Conservation (phyloP, 2,329 filamentous ascomycete genomes). For the Monilinia laxa region DNA sequence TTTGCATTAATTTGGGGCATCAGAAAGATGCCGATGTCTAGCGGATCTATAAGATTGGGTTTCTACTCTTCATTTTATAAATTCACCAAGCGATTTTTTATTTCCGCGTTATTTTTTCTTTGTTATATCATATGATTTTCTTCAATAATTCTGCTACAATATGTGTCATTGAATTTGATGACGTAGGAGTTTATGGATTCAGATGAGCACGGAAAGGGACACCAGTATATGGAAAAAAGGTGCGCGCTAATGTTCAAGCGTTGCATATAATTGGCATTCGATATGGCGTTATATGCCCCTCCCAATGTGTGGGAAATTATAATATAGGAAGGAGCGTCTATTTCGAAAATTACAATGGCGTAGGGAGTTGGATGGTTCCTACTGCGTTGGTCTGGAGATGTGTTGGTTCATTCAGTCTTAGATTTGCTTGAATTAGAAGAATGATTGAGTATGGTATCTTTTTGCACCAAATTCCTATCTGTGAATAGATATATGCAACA, state of each 20-base stretch:
- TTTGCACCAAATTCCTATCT: background rate
- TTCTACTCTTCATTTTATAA: background rate
- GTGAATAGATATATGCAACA: background rate
- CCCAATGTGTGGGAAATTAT: slow-evolving; percentile 4
- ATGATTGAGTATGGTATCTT: background rate
- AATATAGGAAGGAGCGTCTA: slow-evolving; percentile 7
- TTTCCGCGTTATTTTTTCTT: slow-evolving; percentile 1
- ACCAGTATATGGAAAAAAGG: slow-evolving; percentile 10
- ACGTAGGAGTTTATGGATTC: slow-evolving; percentile 14
- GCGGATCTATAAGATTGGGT: background rate
- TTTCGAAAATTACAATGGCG: background rate
- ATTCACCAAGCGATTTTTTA: background rate
- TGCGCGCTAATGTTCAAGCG: slow-evolving; percentile 2
- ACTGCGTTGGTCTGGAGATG: background rate
- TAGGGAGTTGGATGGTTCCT: background rate
- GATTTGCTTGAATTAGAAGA: background rate
- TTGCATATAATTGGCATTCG: slow-evolving; percentile 17
- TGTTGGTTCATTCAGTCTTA: background rate
- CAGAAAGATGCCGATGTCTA: background rate
- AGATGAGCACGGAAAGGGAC: background rate
- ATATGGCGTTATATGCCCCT: slow-evolving; percentile 23
- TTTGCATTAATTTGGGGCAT: background rate
- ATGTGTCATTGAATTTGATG: background rate
- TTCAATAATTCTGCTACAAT: background rate
- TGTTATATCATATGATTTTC: slow-evolving; percentile 13